phyloP scores from a whole-genome alignment of 2,329 filamentous ascomycete species.

The Aspergillus aculeatinus region DNA sequence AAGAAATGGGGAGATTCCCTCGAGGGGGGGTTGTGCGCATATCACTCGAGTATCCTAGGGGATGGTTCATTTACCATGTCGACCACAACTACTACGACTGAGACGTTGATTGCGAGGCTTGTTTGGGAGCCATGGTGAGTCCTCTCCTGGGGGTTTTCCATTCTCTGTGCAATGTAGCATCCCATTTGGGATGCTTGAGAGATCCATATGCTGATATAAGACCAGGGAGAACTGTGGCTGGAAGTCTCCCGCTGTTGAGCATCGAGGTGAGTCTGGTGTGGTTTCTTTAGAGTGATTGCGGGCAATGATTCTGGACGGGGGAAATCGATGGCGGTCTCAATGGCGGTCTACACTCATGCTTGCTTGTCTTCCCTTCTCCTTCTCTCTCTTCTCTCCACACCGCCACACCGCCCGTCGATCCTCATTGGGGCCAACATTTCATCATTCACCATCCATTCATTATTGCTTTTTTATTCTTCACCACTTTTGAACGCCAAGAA shows the following conservation, averaged over 20 bases:
- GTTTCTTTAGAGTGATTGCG: neutral
- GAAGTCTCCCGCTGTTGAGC: slow-evolving; percentile 9
- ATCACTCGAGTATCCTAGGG: neutral
- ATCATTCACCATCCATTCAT: slow-evolving; percentile 1
- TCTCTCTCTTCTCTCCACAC: slow-evolving; percentile 16
- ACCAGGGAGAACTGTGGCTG: slow-evolving; percentile 25
- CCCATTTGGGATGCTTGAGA: neutral
- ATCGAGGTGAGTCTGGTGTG: slow-evolving; percentile 13
- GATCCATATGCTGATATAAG: slow-evolving; percentile 2
- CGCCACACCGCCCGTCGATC: slow-evolving; percentile 20
- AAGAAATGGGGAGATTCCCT: neutral
- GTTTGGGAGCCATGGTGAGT: slow-evolving; percentile 37
- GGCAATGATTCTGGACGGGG: neutral
- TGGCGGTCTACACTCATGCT: slow-evolving; percentile 4
- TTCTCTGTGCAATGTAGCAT: neutral
- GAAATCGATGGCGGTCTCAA: neutral
- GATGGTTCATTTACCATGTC: slow-evolving; percentile 16
- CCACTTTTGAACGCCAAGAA: neutral
- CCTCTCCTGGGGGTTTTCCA: neutral
- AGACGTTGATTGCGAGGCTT: slow-evolving; percentile 29
- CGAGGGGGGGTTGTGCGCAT: neutral
- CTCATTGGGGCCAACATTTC: neutral
- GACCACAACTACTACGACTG: slow-evolving; percentile 13
- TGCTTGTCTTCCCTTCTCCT: slow-evolving; percentile 6
- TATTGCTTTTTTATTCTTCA: neutral